phyloP scores from a whole-genome alignment of 1,139 yeast genomes.

The Pneumocystis canis region DNA sequence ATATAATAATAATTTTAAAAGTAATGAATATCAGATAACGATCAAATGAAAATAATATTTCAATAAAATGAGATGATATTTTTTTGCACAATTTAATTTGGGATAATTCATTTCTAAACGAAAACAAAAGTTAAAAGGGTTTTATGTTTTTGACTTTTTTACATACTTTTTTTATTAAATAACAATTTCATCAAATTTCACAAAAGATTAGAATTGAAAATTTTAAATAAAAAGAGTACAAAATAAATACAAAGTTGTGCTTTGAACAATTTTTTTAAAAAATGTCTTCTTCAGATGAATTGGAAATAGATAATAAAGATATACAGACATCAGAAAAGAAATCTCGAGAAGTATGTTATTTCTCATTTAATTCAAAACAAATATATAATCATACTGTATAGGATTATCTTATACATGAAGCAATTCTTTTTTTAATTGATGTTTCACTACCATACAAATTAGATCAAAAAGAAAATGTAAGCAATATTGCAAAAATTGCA shows the following conservation, averaged over 20 bases:
- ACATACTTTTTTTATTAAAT: not conserved
- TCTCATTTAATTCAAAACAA: not conserved
- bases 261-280: not conserved
- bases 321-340: not conserved
- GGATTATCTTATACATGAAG: not conserved
- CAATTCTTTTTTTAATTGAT: not conserved
- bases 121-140: not conserved
- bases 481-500: not conserved
- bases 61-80: not conserved
- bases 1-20: too few species aligned
- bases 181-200: not conserved
- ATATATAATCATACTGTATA: not conserved
- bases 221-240: not conserved
- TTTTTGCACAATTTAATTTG: not conserved
- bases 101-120: not conserved
- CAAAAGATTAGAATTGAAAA: not conserved
- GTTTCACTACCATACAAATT: not conserved
- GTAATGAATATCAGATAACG: too few species aligned
- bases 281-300: not conserved
- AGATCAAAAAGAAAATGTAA: not conserved
- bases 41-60: not conserved
- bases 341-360: not conserved
- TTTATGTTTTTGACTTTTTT: not conserved
- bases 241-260: not conserved
- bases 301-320: not conserved